These are phyloP conservation scores for Avena atlantica DNA, from an alignment of 176 grass and related monocot genomes.

Conservation along the genomic window DNA sequence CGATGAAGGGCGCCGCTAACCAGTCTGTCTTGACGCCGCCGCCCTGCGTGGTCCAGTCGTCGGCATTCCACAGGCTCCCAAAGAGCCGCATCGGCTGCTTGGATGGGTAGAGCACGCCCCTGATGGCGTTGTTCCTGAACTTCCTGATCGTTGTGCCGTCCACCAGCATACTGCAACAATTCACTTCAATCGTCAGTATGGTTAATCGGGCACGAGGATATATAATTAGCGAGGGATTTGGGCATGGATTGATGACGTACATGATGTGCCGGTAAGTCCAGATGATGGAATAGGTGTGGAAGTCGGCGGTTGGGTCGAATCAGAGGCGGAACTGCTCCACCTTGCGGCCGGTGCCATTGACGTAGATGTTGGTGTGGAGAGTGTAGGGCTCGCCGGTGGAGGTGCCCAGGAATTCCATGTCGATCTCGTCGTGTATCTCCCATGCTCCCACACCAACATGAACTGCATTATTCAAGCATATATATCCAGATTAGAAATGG, in stretches of 20 bases:
- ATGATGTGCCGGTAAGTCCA: too few species aligned
- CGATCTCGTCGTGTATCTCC: too few species aligned
- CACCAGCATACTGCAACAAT: conserved; percentile 38
- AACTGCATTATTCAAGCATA: too few species aligned
- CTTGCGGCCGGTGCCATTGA: conserved; percentile 39
- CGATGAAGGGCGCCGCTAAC: conserved; percentile 47
- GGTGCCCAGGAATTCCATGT: too few species aligned
- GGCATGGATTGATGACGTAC: neutral
- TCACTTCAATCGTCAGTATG: neutral
- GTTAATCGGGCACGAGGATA: too few species aligned
- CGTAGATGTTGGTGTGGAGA: too few species aligned
- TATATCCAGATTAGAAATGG: too few species aligned
- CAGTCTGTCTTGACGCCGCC: conserved; percentile 62
- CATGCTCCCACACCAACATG: too few species aligned
- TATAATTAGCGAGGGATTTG: too few species aligned
- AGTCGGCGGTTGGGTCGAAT: conserved; percentile 66
- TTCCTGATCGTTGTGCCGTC: conserved; percentile 52
- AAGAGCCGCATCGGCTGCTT: conserved; percentile 52
- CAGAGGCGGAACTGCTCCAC: conserved; percentile 78
- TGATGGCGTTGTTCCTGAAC: conserved; percentile 45
- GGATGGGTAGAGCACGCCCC: conserved; percentile 45
- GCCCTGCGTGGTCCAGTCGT: conserved; percentile 63
- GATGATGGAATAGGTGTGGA: neutral
- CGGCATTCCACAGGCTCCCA: conserved; percentile 59
- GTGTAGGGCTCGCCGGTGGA: too few species aligned